A percentile compares a stretch with the other conserved stretches of the same genome.
Evolutionary conservation across 345 rosid genomes (phyloP).

Genomic region (Rhodamnia rubescens): DNA sequence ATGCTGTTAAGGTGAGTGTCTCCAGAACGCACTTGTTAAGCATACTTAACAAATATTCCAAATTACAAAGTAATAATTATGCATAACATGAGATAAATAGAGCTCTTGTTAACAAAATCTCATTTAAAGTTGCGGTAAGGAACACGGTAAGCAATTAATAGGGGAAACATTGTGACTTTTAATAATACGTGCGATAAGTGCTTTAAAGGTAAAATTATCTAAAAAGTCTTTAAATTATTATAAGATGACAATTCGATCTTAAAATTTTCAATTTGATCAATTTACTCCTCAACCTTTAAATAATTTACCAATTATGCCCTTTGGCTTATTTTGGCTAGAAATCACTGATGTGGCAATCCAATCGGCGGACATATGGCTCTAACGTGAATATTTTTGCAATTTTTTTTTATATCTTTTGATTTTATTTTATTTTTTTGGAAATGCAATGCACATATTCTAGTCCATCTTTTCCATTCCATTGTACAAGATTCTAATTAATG

Average conservation of each 20-base stretch:
- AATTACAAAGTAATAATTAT: neutral
- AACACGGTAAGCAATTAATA: neutral
- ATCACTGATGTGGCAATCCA: rapidly evolving
- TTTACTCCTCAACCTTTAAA: neutral
- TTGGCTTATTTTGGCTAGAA: neutral
- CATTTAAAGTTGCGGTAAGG: neutral
- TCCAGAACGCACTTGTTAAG: neutral
- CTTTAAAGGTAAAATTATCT: neutral
- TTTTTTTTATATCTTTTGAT: neutral
- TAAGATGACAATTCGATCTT: rapidly evolving
- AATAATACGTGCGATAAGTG: neutral
- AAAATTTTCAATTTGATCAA: neutral
- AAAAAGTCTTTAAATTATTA: neutral
- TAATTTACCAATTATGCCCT: neutral
- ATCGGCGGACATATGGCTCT: rapidly evolving
- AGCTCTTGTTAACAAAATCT: neutral
- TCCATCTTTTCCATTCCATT: neutral
- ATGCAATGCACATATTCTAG: neutral
- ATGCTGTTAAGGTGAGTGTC: neutral
- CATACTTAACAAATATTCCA: neutral
- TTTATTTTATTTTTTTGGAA: neutral
- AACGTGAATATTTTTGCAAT: neutral
- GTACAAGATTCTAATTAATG: neutral
- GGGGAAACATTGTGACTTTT: neutral
- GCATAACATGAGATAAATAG: neutral